Base-by-base conservation (phyloP, 2,329 filamentous ascomycete species). In the Fusarium sp. region DNA sequence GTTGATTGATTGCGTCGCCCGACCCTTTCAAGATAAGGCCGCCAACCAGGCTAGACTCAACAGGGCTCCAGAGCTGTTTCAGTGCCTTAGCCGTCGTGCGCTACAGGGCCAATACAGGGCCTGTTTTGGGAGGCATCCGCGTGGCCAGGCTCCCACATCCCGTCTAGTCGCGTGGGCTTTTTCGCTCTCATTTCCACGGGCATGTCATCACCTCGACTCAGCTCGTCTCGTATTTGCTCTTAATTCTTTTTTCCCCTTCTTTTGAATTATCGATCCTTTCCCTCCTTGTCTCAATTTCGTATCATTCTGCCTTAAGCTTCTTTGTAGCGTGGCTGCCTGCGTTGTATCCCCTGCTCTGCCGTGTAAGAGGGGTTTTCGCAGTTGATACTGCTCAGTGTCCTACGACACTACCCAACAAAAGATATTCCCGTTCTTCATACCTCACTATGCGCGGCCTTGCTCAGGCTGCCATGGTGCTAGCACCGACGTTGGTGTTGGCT, bases 401-500 rank as follows among this genome's bases (percentile, higher is more conserved):
- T 42, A 63, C 36, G n/a, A 31, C 41, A 47, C 20, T 47, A 47
- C 20, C 26, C 22, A 51, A 45, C 31, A 33, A 28, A 38, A 45
- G 28, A 63, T 33, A 35, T n/a, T 45, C 33, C 55, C 58, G 16
- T 66, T 35, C 22, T 45, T 24, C 15, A 28, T 31, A 64, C 67
- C 61, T 65, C 62, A 73, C 56, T 36, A 79, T 79, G 78, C 77
- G 77, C 66, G 73, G 78, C 75, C 70, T 79, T 48, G 60, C 62
- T 61, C 70, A 78, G 77, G 76, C 78, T 75, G 76, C 76, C 47
- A 60, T 76, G 31, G 45, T 79, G 74, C 73, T 79, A 63, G 72
- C 70, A 60, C 75, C 74, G 28, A 71, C 71, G 56, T 55, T 77
- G 72, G 74, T 63, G 66, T 39, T 72, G 57, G 70, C 70, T 41